phyloP scores from a whole-genome alignment of 495 filamentous ascomycete species.

The Hapsidospora chrysogenum region DNA sequence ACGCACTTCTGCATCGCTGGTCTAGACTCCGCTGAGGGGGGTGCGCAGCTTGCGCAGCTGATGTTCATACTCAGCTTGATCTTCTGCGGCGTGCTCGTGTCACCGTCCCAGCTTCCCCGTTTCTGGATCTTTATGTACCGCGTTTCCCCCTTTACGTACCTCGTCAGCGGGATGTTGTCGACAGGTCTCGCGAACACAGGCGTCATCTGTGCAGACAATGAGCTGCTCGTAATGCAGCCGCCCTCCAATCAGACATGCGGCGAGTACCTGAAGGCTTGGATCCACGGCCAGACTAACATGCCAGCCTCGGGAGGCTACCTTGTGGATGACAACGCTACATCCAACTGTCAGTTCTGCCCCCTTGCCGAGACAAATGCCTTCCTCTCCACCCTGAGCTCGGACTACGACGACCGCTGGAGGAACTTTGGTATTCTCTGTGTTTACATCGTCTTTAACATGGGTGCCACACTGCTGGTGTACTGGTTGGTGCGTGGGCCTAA shows the following conservation, averaged over 20 bases:
- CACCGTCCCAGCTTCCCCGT: slow-evolving; percentile 29
- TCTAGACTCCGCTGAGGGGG: slow-evolving; percentile 39
- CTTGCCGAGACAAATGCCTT: slow-evolving; percentile 36
- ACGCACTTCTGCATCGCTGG: slow-evolving; percentile 40
- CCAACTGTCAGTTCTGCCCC: slow-evolving; percentile 37
- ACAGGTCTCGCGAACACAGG: slow-evolving; percentile 29
- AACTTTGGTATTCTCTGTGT: slow-evolving; percentile 28
- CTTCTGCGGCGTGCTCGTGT: slow-evolving; percentile 36
- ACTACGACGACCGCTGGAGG: slow-evolving; percentile 20
- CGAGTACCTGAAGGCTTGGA: slow-evolving; percentile 28
- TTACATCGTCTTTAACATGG: slow-evolving; percentile 49
- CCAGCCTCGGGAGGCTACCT: slow-evolving; percentile 22
- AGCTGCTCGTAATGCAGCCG: slow-evolving; percentile 31
- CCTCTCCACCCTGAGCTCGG: slow-evolving; percentile 23
- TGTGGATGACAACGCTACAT: slow-evolving; percentile 26
- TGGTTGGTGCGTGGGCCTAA: slow-evolving; percentile 52
- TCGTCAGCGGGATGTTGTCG: slow-evolving; percentile 32
- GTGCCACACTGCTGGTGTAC: slow-evolving; percentile 42
- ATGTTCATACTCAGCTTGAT: slow-evolving; percentile 40
- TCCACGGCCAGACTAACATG: slow-evolving; percentile 6
- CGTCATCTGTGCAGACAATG: slow-evolving; percentile 32
- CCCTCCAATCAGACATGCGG: slow-evolving; percentile 31
- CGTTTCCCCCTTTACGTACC: slow-evolving; percentile 45
- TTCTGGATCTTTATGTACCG: slow-evolving; percentile 64
- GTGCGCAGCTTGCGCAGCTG: slow-evolving; percentile 40